phyloP scores from a whole-genome alignment of 2,329 filamentous ascomycete species.

The Metarhizium humberi region DNA sequence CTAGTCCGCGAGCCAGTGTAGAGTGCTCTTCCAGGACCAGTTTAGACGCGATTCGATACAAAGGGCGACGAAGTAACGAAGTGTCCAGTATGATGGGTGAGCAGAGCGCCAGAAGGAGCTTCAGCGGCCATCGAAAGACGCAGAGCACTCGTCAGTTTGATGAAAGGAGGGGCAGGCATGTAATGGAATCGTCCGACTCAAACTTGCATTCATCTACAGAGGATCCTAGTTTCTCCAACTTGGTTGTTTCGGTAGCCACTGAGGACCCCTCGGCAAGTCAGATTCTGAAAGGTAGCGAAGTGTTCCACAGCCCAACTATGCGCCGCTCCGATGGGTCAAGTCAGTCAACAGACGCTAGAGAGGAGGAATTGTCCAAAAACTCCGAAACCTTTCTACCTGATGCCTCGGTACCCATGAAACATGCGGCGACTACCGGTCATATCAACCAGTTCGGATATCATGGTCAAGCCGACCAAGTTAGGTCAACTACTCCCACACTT shows the following conservation, averaged over 20 bases:
- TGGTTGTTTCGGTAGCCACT: constrained; percentile 54
- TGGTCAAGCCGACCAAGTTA: constrained; percentile 12
- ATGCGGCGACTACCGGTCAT: constrained; percentile 31
- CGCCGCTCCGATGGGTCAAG: constrained; percentile 36
- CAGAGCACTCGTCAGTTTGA: constrained; percentile 37
- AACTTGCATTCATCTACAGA: constrained; percentile 64
- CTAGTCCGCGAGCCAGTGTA: constrained; percentile 45
- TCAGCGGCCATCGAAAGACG: constrained; percentile 49
- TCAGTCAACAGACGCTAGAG: constrained; percentile 13
- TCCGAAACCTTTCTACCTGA: constrained; percentile 7
- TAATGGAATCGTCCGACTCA: constrained; percentile 62
- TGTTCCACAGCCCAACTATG: constrained; percentile 75
- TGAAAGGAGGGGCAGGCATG: constrained; percentile 37
- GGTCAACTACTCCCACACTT: constrained; percentile 31
- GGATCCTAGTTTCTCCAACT: constrained; percentile 62
- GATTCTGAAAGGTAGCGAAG: constrained; percentile 77
- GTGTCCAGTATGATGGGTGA: constrained; percentile 33
- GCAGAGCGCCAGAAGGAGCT: constrained; percentile 46
- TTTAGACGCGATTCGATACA: constrained; percentile 41
- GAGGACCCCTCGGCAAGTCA: constrained; percentile 85
- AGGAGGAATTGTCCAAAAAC: constrained; percentile 8
- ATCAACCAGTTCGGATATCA: constrained; percentile 18
- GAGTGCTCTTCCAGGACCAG: constrained; percentile 41
- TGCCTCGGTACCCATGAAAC: constrained; percentile 5
- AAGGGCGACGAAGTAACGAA: constrained; percentile 43